Base-by-base conservation (phyloP, 306 rosid genomes). In the Arachis hypogaea region DNA sequence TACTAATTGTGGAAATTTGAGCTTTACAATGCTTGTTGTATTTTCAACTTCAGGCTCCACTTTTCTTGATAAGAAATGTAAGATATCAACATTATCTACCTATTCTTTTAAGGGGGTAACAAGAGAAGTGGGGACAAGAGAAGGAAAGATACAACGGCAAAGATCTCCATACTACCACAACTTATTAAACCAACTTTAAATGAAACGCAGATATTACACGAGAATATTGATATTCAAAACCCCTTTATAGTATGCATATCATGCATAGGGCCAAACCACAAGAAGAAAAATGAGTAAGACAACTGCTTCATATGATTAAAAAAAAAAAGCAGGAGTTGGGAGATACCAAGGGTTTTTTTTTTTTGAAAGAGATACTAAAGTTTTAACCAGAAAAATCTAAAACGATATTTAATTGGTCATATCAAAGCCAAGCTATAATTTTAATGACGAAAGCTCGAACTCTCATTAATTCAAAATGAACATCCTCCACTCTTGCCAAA, bases 31-130 rank as follows among this genome's bases (percentile, higher is more conserved):
- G 40, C 63, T 57, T 58, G 51, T 75, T 22, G 38, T 36, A 54
- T 66, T 50, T 67, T 71, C 72, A 70, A 49, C 12, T 7, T n/a
- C 11, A 52, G 22, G 61, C n/a, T 56, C 7, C 55, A 60, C 41
- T 29, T 71, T 22, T 36, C 38, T 65, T 59, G 22, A 40, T 36
- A 66, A 46, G 43, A 70, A 49, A 68, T 36, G 74, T 42, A 29
- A 5, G 38, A 40, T 54, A 63, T 9, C 2, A 5, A 33, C 45
- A 18, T 11, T 10, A 56, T 45, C 36, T 9, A 18, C 33, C 36
- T 16, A n/a, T 0, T 43, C 16, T 64, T 38, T 3, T 36, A 10
- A 5, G 16, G 14, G 70, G 43, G 5, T 7, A 46, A 41, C 36
- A 28, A 18, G 44, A 44, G 63, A 2, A 40, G 11, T 36, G 59